These are phyloP conservation scores for Pichia nakasei DNA, from an alignment of 805 yeast genomes.

Conservation along the genomic window DNA sequence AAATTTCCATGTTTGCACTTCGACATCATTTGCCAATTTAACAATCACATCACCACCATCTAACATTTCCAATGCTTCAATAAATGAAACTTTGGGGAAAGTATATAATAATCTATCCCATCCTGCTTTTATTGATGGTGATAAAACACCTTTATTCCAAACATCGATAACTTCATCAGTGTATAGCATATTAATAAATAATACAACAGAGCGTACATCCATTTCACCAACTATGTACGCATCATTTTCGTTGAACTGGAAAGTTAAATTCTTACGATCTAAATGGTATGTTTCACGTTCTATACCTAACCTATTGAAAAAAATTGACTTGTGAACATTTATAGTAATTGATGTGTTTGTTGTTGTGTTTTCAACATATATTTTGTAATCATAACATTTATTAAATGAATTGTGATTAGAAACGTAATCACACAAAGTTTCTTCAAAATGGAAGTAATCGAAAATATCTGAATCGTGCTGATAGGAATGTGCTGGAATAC, in stretches of 20 bases:
- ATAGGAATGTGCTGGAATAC: neutral
- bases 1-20: slow-evolving; percentile 38
- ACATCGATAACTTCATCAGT: slow-evolving; percentile 36
- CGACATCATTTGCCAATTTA: slow-evolving; percentile 35
- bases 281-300: neutral
- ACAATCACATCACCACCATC: slow-evolving; percentile 35
- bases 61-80: neutral
- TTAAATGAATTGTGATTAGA: slow-evolving; percentile 1
- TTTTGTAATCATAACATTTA: slow-evolving; percentile 10
- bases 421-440: neutral
- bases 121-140: slow-evolving; percentile 4
- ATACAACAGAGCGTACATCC: slow-evolving; percentile 23
- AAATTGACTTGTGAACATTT: slow-evolving; percentile 8
- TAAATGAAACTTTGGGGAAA: slow-evolving; percentile 1
- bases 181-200: slow-evolving; percentile 42
- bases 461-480: neutral
- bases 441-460: neutral
- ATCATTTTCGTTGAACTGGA: slow-evolving; percentile 4
- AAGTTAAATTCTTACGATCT: slow-evolving; percentile 12
- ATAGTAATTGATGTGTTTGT: slow-evolving; percentile 2
- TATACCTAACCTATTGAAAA: slow-evolving; percentile 8
- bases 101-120: slow-evolving; percentile 10
- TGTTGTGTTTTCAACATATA: slow-evolving; percentile 2
- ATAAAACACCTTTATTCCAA: slow-evolving; percentile 31
- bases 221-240: slow-evolving; percentile 18